Base-by-base conservation (phyloP, 345 rosid species). In the Gossypium thurberi region DNA sequence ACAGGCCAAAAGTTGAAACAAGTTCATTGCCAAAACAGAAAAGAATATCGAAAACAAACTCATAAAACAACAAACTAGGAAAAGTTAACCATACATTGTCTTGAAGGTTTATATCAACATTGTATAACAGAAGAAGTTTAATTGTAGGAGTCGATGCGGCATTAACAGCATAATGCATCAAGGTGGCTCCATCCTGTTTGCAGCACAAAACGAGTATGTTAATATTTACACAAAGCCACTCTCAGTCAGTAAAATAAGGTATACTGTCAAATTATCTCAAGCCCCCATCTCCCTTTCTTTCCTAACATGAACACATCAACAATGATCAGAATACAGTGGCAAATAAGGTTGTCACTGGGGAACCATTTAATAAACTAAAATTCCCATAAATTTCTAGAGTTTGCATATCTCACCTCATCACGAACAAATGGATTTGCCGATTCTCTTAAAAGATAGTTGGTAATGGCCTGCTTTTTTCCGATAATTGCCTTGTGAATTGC, bases 91-190 rank as follows among this genome's bases (percentile, higher is more conserved):
- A 70, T 86, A 92, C 98, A 79, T 85, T 82, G 86, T 94, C 99
- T 75, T 82, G 96, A 70, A 88, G 88, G 73, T 92, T 92, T 77
- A 92, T 81, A 48, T 94, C 96, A 15, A 91, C 91, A 66, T 90
- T 88, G 69, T 92, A 94, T 57, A 94, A 71, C 65, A 90, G 79
- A 69, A 94, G 95, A 52, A 87, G 84, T 77, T 94, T 94, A 40
- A 94, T 87, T 2, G 95, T 86, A 57, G 90, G 91, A 79, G 74
- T 78, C 8, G 97, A 92, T 28, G 92, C 96, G 14, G 96, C 81
- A 77, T 81, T 93, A 68, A 94, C 98, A 67, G 98, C 99, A 86
- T 92, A 88, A 84, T 94, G 99, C 86, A 94, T 76, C 82, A 92
- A 86, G 63, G 91, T 82, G 47, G 97, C 99, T 21, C 97, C 98